These are phyloP conservation scores for Fistulinella prunicolor DNA, from an alignment of 768 basidiomycete species.

Conservation along the genomic window DNA sequence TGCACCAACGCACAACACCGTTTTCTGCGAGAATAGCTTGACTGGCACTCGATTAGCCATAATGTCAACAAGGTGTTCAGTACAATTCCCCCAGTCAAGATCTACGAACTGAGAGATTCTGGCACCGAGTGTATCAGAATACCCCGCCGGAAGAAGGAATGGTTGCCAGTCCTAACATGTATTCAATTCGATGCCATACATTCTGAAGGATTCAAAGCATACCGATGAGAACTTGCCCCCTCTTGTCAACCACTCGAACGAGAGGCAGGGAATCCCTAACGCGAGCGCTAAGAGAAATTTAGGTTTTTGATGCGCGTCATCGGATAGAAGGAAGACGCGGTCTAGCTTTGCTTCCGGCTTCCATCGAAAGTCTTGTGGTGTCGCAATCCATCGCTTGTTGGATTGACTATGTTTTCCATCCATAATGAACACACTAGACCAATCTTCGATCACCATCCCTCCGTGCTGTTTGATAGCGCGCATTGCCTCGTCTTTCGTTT, in stretches of 20 bases:
- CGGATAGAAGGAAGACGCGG: conserved; percentile 65
- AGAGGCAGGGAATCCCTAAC: conserved; percentile 81
- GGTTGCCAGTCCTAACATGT: conserved; percentile 53
- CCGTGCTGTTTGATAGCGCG: conserved; percentile 47
- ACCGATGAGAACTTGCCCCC: conserved; percentile 33
- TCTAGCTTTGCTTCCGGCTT: conserved; percentile 36
- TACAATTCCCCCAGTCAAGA: conserved; percentile 45
- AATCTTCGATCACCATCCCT: conserved; percentile 61
- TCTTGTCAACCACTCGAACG: conserved; percentile 45
- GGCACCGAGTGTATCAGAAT: conserved; percentile 38
- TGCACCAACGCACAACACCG: conserved; percentile 58
- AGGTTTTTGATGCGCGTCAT: conserved; percentile 64
- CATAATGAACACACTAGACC: conserved; percentile 54
- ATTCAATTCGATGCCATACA: conserved; percentile 10
- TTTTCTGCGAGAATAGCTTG: conserved; percentile 54
- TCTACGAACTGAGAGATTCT: conserved; percentile 49
- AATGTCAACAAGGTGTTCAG: conserved; percentile 56
- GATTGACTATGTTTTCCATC: conserved; percentile 44
- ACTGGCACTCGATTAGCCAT: conserved; percentile 53
- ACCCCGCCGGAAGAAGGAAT: conserved; percentile 56
- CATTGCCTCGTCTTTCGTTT: conserved; percentile 43
- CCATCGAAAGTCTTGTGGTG: conserved; percentile 45
- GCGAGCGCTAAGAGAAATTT: conserved; percentile 84
- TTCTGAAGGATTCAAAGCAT: conserved; percentile 2
- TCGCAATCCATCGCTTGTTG: conserved; percentile 53